Evolutionary conservation across 176 grass and related monocot species (phyloP).

Genomic region (Chrysopogon serrulatus): DNA sequence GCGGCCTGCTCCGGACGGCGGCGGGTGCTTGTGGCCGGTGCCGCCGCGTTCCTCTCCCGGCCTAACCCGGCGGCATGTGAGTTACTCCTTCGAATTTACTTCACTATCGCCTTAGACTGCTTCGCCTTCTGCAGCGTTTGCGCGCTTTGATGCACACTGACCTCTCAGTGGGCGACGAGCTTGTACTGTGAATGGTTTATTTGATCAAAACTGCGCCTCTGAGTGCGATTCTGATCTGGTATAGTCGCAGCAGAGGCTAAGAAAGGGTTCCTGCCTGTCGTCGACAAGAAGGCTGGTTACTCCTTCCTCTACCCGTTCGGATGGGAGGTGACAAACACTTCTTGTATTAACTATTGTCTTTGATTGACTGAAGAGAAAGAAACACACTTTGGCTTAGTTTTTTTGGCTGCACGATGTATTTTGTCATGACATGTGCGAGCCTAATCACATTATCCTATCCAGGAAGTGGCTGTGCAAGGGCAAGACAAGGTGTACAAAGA

Average conservation of each 20-base stretch:
- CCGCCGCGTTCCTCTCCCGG: conserved; percentile 35
- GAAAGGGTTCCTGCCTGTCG: conserved; percentile 75
- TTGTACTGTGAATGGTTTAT: conserved; percentile 13
- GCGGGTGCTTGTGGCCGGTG: conserved; percentile 53
- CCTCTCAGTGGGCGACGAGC: not conserved
- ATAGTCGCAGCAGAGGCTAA: conserved; percentile 91
- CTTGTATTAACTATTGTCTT: not conserved
- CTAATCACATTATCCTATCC: not conserved
- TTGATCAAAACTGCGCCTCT: conserved; percentile 47
- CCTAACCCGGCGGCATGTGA: conserved; percentile 61
- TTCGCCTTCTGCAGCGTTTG: not conserved
- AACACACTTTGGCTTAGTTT: not conserved
- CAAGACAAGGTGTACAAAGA: conserved; percentile 99
- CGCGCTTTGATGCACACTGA: not conserved
- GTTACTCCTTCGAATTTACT: conserved; percentile 2
- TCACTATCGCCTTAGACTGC: not conserved
- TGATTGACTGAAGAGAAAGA: not conserved
- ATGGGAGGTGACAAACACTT: conserved; percentile 65
- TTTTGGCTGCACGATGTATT: not conserved
- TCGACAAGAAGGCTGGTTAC: conserved; percentile 65
- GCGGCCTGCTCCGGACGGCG: conserved; percentile 36
- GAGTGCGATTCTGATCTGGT: conserved; percentile 77
- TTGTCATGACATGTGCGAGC: not conserved
- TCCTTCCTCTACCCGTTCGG: conserved; percentile 90
- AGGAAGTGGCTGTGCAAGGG: conserved; percentile 88